These are phyloP conservation scores for Umbelopsis ramanniana DNA, from an alignment of 192 early-diverging fungal genomes.

Conservation along the genomic window DNA sequence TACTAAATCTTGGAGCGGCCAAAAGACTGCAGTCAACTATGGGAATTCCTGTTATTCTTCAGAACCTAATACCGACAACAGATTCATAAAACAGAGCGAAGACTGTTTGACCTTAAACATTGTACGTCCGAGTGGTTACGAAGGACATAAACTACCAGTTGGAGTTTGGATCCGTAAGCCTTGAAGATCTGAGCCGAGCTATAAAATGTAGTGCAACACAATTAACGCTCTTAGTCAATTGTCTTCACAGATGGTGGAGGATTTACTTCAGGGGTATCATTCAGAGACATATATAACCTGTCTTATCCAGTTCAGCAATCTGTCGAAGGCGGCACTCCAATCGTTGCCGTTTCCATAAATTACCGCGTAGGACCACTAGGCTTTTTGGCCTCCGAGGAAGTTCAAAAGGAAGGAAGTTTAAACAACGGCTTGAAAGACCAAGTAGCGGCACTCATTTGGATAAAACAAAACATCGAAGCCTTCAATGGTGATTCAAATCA, in stretches of 20 bases:
- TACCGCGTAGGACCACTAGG: conserved; percentile 64
- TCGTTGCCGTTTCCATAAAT: conserved; percentile 56
- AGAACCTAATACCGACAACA: conserved; percentile 30
- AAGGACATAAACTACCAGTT: conserved; percentile 52
- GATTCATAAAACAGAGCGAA: conserved; percentile 38
- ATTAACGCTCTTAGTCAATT: conserved; percentile 23
- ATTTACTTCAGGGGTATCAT: neutral
- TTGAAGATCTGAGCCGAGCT: too few relatives aligned
- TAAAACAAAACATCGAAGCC: conserved; percentile 60
- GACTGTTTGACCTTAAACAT: conserved; percentile 63
- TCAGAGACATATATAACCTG: conserved; percentile 5
- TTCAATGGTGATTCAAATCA: conserved; percentile 65
- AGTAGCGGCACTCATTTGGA: conserved; percentile 58
- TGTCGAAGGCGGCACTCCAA: conserved; percentile 5
- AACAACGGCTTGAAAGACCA: conserved; percentile 19
- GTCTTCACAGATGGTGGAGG: conserved; percentile 1
- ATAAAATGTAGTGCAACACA: too few relatives aligned
- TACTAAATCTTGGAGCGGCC: conserved; percentile 16
- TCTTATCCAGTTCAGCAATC: conserved; percentile 23
- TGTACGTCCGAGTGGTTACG: conserved; percentile 43
- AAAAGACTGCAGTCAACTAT: neutral
- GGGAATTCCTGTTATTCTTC: conserved; percentile 7
- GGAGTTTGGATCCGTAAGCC: conserved; percentile 51
- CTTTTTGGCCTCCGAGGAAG: conserved; percentile 27
- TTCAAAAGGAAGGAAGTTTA: conserved; percentile 10